Evolutionary conservation across 2,329 filamentous ascomycete genomes (phyloP).

Genomic region (Alternaria incomplexa): DNA sequence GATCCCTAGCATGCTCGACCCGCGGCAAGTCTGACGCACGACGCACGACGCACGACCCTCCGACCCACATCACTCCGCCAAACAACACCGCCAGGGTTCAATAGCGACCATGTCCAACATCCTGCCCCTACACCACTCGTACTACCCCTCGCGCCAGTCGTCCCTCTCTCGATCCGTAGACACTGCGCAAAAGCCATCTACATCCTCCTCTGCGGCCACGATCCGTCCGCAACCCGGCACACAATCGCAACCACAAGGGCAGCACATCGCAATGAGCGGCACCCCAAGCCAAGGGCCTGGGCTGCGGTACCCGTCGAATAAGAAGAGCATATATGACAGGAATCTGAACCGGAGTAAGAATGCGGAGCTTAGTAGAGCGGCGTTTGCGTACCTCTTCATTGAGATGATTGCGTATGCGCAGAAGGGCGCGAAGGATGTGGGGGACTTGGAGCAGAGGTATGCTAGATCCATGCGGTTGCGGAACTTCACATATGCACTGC

Average conservation of each 20-base stretch:
- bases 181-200: neutral
- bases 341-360: constrained; percentile 89
- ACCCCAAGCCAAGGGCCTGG: constrained; percentile 51
- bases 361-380: constrained; percentile 86
- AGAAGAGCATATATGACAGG: constrained; percentile 97
- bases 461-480: constrained; percentile 18
- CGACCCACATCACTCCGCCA: constrained; percentile 29
- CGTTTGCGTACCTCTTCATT: constrained; percentile 94
- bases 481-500: neutral
- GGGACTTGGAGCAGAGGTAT: constrained; percentile 89
- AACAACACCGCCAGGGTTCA: constrained; percentile 8
- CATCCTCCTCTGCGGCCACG: constrained; percentile 8
- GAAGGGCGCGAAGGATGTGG: constrained; percentile 85
- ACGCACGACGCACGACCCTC: constrained; percentile 25
- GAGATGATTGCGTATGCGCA: constrained; percentile 98
- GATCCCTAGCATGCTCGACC: constrained; percentile 10
- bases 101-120: constrained; percentile 30
- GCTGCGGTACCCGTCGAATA: constrained; percentile 86
- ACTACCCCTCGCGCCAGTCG: constrained; percentile 15
- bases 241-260: constrained; percentile 17
- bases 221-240: constrained; percentile 1
- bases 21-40: constrained; percentile 9
- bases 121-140: constrained; percentile 24
- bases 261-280: constrained; percentile 32
- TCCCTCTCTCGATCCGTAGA: constrained; percentile 8